These are phyloP conservation scores for Boletus eberwhitei DNA, from an alignment of 768 basidiomycete species.

Conservation along the genomic window DNA sequence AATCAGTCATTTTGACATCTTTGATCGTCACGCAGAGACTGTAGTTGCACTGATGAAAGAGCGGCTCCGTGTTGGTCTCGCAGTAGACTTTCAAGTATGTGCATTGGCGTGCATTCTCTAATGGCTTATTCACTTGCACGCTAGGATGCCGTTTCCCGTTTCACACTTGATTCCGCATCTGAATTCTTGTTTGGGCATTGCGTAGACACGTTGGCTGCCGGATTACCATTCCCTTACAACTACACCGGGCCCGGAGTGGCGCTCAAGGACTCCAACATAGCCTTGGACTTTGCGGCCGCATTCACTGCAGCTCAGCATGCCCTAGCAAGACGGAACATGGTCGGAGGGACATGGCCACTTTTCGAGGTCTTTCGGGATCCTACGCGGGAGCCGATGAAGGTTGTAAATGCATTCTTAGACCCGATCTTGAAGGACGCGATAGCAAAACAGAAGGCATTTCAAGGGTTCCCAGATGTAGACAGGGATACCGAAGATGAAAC, in stretches of 20 bases:
- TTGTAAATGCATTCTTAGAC: slow-evolving; percentile 37
- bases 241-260: slow-evolving; percentile 5
- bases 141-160: slow-evolving; percentile 44
- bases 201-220: slow-evolving; percentile 36
- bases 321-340: slow-evolving; percentile 26
- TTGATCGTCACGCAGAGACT: slow-evolving; percentile 50
- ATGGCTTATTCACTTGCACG: not conserved
- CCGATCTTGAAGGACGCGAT: slow-evolving; percentile 39
- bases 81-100: slow-evolving; percentile 59
- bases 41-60: slow-evolving; percentile 42
- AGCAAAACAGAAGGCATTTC: slow-evolving; percentile 16
- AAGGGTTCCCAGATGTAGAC: not conserved
- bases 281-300: slow-evolving; percentile 32
- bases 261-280: slow-evolving; percentile 9
- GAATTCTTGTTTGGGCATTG: slow-evolving; percentile 50
- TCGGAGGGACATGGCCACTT: slow-evolving; percentile 40
- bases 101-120: not conserved
- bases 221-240: slow-evolving; percentile 39
- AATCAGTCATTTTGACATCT: slow-evolving; percentile 61
- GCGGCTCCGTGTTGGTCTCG: slow-evolving; percentile 43
- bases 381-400: slow-evolving; percentile 33
- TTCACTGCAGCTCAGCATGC: slow-evolving; percentile 33
- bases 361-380: slow-evolving; percentile 35
- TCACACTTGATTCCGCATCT: slow-evolving; percentile 52
- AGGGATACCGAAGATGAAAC: slow-evolving; percentile 33